Evolutionary conservation across 1,284 basidiomycete species (phyloP), one percentile per base, ranked within the genome.

Genomic region (Cryptococcus sp.): DNA sequence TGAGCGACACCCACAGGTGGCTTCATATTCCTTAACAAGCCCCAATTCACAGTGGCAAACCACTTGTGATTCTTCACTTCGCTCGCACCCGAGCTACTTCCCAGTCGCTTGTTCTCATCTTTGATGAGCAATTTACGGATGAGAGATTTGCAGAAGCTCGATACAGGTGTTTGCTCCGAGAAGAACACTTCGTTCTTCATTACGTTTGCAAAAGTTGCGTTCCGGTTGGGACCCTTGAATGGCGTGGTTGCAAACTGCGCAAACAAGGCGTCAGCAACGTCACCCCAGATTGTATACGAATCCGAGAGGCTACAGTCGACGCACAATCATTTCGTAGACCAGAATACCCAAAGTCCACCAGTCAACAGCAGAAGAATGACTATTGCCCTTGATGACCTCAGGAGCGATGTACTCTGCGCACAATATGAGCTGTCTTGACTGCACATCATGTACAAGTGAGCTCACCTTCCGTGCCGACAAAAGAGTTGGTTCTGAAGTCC

Each of bases 261-360:
- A 16, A 53, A 10, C 2, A 34, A 5, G 29, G 3, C 29, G 29
- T 34, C 29, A 34, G 29, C 29, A 2, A 34, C 2, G 8, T 5
- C 29, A 34, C 8, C 13, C 29, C 29, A 7, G 8, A 2, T 5
- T 2, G 13, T 34, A 4, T 34, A 34, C 13, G 29, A 34, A 7
- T 29, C 16, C 13, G 29, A 50, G 29, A 26, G 40, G 7, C 17
- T 20, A 19, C 16, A 3, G 72, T 63, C 59, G 16, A 88, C 91
- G 83, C 82, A 94, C 92, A 79, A 99, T 96, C 96, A 99, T 99
- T 82, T 99, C 96, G 81, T 95, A 97, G 70, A 99, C 93, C 70
- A 99, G 84, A 70, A 99, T 99, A 41, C 96, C 96, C 51, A 97
- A 82, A 37, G 95, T 99, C 96, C 93, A 98, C 95, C 95, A 99